These are phyloP conservation scores for Zasmidium citrigriseum DNA, from an alignment of 2,329 filamentous ascomycete species.

Conservation along the genomic window DNA sequence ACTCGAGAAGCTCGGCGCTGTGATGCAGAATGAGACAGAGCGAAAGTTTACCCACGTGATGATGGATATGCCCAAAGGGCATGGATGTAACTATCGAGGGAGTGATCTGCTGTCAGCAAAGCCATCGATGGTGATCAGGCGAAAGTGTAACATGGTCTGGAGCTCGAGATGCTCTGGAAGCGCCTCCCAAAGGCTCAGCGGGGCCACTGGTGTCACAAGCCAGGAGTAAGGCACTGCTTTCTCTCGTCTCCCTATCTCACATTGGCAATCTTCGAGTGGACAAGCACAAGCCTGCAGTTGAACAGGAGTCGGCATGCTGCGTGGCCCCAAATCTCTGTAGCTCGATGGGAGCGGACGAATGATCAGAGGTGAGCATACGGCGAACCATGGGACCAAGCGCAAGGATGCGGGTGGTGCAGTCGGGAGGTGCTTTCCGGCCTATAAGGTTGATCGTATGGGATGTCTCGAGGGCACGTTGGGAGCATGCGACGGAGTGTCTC, in stretches of 20 bases:
- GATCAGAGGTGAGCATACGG: background rate
- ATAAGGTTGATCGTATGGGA: conserved; percentile 6
- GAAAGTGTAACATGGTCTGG: background rate
- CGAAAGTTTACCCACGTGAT: background rate
- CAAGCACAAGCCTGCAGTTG: conserved; percentile 4
- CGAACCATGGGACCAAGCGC: background rate
- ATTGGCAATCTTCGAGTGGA: conserved; percentile 5
- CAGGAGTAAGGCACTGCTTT: conserved; percentile 1
- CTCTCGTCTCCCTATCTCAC: background rate
- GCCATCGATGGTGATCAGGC: background rate
- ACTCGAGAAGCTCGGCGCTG: background rate
- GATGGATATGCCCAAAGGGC: background rate
- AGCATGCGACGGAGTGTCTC: conserved; percentile 9
- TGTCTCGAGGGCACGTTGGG: background rate
- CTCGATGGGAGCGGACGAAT: conserved; percentile 2
- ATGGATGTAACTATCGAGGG: background rate
- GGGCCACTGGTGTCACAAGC: background rate
- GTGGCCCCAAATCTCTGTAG: conserved; percentile 3
- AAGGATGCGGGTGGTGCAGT: background rate
- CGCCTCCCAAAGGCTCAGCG: background rate
- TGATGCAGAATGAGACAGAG: background rate
- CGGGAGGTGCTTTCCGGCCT: background rate
- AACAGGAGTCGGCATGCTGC: background rate
- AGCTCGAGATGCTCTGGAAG: background rate
- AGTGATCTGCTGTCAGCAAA: background rate